phyloP scores from a whole-genome alignment of 768 basidiomycete genomes.

The Tulasnella sp. region DNA sequence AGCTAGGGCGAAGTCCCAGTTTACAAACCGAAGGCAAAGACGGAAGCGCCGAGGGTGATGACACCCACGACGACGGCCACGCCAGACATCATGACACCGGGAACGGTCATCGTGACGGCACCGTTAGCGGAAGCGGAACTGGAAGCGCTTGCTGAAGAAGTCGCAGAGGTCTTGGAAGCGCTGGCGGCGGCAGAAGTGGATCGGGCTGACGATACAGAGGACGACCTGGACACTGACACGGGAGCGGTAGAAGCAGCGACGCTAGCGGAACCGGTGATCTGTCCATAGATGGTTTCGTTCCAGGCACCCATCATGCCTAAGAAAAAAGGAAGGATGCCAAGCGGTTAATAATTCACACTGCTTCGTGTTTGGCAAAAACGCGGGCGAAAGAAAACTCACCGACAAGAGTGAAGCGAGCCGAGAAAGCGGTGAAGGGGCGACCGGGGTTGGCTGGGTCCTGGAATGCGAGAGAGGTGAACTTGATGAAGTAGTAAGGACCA shows the following conservation, averaged over 20 bases:
- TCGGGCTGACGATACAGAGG: neutral
- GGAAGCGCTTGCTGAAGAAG: neutral
- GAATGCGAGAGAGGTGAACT: conserved; percentile 35
- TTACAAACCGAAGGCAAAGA: neutral
- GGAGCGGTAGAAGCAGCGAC: neutral
- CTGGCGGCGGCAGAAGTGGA: conserved; percentile 2
- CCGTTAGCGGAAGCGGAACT: neutral
- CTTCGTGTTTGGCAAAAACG: neutral
- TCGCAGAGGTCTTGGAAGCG: neutral
- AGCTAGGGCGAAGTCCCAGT: neutral
- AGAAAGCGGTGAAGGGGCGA: conserved; percentile 37
- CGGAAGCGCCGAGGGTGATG: neutral
- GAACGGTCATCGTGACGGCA: conserved; percentile 1
- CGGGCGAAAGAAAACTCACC: neutral
- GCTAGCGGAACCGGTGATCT: conserved; percentile 30
- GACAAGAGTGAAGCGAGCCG: conserved; percentile 36
- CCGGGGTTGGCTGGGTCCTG: conserved; percentile 35
- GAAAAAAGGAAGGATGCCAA: neutral
- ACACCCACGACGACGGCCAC: neutral
- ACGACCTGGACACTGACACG: conserved; percentile 2
- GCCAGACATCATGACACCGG: neutral
- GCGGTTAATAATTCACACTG: neutral
- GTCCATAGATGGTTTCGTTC: conserved; percentile 34
- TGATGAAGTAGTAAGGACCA: conserved; percentile 36
- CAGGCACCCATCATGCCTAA: conserved; percentile 36